Base-by-base conservation (phyloP, 2,329 filamentous ascomycete species). In the Ceratocystis destructans region DNA sequence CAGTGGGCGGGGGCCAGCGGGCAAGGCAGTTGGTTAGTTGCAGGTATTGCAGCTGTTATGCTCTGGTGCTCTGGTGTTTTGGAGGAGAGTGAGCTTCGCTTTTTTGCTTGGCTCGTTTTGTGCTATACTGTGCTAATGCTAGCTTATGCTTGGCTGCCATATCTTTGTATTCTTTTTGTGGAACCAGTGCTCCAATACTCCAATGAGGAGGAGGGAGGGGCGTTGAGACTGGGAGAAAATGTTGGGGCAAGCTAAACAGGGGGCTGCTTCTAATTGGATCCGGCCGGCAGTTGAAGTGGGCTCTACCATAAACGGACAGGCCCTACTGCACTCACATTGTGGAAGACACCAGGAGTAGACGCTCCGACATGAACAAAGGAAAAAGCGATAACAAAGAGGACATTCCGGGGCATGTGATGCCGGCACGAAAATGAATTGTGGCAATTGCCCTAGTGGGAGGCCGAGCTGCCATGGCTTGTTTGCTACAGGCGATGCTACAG, bases 161-260 rank as follows among this genome's bases (percentile, higher is more conserved):
- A 37, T 37, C 33, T 2, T 37, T 37, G 7, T 41, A 41, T 41
- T 41, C 37, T 17, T 45, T 61, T 61, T 61, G 57, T 61, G 31
- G 31, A 61, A 44, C 57, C 33, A 12, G 33, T 8, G 28, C 33
- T 37, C 33, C 33, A 37, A 37, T 12, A 37, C 12, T 61, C 33
- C 25, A 61, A 61, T 22, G 3, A 62, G 22, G 22, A 22, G 22
- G 12, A 33, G 55, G 25, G 28, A 44, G 28, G 17, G 3, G 25
- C 48, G 48, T 53, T 53, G 48, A 53, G 48, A 28, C 12, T 28
- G 41, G 15, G 31, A 62, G 31, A 62, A 62, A 62, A 62, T 62
- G 59, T 62, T 62, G 59, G 41, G 59, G 59, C 33, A 62, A 66
- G 66, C 46, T 28, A 31, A 25, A 64, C 55, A 61, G 57, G 53